Conservation (phyloP, 179 eudicot species). For the Spergularia azorica region DNA sequence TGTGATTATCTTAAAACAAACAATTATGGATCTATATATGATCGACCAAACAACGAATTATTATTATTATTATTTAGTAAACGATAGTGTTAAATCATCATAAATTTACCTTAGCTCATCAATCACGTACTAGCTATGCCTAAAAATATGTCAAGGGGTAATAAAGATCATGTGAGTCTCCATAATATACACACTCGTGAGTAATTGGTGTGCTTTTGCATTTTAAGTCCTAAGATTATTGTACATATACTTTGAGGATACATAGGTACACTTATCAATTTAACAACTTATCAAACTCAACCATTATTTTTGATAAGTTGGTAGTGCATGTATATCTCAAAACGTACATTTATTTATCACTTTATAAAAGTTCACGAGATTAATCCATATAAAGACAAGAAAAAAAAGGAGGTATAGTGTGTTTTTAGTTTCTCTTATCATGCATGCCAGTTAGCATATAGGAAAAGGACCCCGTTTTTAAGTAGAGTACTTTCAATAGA, state of each 20-base stretch:
- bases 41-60: no score
- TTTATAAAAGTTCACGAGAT: no score
- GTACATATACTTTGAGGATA: neutral
- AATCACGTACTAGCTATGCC: neutral
- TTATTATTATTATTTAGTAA: no score
- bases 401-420: neutral
- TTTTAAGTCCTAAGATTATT: neutral
- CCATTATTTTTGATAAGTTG: slow-evolving; percentile 10
- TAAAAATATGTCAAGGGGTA: slow-evolving; percentile 20
- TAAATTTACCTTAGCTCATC: no score
- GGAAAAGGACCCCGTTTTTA: neutral
- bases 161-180: slow-evolving; percentile 8
- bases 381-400: neutral
- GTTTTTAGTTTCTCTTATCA: neutral
- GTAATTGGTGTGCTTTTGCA: neutral
- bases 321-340: neutral
- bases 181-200: slow-evolving; percentile 1
- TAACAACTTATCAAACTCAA: neutral
- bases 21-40: no score
- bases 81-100: no score
- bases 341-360: neutral
- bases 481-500: neutral
- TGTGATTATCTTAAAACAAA: no score
- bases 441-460: slow-evolving; percentile 4
- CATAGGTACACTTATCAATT: slow-evolving; percentile 1